Evolutionary conservation across 768 basidiomycete genomes (phyloP), one percentile per base, ranked within the genome.

Genomic region (Naganishia vishniacii): DNA sequence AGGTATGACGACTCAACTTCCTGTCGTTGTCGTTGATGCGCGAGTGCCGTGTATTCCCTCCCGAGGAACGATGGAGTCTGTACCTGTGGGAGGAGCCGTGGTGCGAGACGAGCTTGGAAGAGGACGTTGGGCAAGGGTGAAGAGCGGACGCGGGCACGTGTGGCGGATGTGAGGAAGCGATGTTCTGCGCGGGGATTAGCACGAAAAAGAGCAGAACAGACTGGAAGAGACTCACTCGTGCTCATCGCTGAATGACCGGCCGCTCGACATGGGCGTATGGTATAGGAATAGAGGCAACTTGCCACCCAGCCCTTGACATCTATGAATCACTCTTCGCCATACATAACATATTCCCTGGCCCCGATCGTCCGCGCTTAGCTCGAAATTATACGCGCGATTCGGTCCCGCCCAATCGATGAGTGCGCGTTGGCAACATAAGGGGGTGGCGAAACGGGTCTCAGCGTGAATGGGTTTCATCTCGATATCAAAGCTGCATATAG

Each of bases 171-270:
- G 18, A 56, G n/a, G 31, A 56, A 37, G 53, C 53, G 53, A 56
- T 56, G 53, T 56, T 56, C 53, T 56, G 47, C 29, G 34, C 34
- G 25, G n/a, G 23, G 53, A 25, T 56, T 34, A 56, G 53, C 53
- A 4, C 34, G 25, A n/a, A 11, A 23, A 1, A 11, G 32, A 4
- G 18, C n/a, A n/a, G 20, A 25, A 41, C 23, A 12, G 23, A 23
- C 2, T 32, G 37, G 20, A 23, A 20, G 6, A 9, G 15, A 56
- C 53, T 56, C 53, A 56, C 53, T 56, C 20, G 53, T 56, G 34
- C 53, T 56, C 53, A 56, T 56, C 53, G 53, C 53, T 20, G n/a
- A n/a, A 12, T 25, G 20, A 23, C 15, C 23, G n/a, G 34, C 20
- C 34, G 53, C 34, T 32, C 34, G 3, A 40, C 53, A 56, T 56